Conservation (phyloP, 257 asterid genomes). For the Ehretia macrophylla region DNA sequence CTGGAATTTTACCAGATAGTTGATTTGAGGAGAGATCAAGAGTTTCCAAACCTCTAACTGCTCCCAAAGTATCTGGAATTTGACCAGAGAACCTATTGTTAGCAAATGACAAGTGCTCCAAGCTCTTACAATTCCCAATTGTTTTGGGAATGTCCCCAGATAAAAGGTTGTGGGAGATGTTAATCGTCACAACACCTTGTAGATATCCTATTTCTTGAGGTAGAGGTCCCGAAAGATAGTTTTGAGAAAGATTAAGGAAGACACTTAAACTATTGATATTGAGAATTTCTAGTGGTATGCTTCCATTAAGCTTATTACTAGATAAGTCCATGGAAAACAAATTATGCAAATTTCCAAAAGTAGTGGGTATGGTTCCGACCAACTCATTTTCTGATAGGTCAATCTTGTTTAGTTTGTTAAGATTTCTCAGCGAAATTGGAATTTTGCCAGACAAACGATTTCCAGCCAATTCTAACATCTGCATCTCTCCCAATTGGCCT, state of each 20-base stretch:
- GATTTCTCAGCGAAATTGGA: constrained; percentile 49
- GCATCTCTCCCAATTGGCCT: constrained; percentile 34
- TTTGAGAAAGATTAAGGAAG: constrained; percentile 45
- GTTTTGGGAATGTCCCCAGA: constrained; percentile 40
- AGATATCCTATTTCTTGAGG: constrained; percentile 41
- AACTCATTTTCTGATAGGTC: constrained; percentile 50
- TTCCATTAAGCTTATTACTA: constrained; percentile 42
- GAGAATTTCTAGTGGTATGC: constrained; percentile 36
- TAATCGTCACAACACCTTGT: constrained; percentile 28
- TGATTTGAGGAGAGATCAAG: constrained; percentile 57
- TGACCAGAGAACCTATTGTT: constrained; percentile 42
- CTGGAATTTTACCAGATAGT: constrained; percentile 42
- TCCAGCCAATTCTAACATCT: constrained; percentile 29
- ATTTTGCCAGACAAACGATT: constrained; percentile 39
- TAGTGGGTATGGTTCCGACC: constrained; percentile 36
- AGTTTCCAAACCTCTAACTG: too few species aligned
- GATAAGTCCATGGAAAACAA: constrained; percentile 46
- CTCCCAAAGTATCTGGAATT: constrained; percentile 46
- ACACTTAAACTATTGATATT: constrained; percentile 33
- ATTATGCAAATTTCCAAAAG: constrained; percentile 28
- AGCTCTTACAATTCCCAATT: constrained; percentile 32
- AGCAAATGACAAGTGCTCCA: constrained; percentile 29
- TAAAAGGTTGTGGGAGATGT: constrained; percentile 39
- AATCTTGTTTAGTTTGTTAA: constrained; percentile 27
- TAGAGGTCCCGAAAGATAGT: constrained; percentile 38